A percentile compares a stretch with the other conserved stretches of the same genome.
phyloP scores from a whole-genome alignment of 495 filamentous ascomycete genomes.

The Glutinoglossum americanum region DNA sequence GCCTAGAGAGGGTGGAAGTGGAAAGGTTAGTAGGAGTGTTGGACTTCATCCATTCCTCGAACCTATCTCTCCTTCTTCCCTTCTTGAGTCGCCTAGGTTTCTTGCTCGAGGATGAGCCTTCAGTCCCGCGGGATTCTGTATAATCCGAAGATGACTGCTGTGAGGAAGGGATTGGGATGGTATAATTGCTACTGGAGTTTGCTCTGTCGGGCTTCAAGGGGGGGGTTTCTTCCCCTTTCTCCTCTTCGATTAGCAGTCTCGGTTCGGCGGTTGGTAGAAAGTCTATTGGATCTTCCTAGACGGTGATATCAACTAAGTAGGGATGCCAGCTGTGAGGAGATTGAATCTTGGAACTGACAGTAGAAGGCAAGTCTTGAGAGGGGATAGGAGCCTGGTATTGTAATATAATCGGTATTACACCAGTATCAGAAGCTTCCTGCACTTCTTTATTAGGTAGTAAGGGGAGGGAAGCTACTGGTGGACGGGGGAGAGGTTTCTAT shows the following conservation, averaged over 20 bases:
- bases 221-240: neutral
- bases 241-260: neutral
- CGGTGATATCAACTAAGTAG: neutral
- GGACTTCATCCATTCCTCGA: neutral
- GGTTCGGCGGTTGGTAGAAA: neutral
- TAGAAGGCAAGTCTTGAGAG: neutral
- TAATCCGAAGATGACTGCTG: neutral
- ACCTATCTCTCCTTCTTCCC: neutral
- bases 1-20: neutral
- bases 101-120: neutral
- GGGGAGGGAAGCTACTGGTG: no score
- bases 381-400: neutral
- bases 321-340: neutral
- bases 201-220: neutral
- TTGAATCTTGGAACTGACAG: neutral
- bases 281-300: neutral
- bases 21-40: neutral
- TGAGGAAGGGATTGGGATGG: neutral
- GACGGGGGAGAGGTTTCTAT: no score
- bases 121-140: neutral
- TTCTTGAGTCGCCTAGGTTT: neutral
- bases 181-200: neutral
- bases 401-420: no score
- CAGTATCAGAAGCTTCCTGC: no score
- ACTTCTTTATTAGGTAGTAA: no score